These are phyloP conservation scores for Metschnikowia similis DNA, from an alignment of 805 yeast species.

Conservation along the genomic window DNA sequence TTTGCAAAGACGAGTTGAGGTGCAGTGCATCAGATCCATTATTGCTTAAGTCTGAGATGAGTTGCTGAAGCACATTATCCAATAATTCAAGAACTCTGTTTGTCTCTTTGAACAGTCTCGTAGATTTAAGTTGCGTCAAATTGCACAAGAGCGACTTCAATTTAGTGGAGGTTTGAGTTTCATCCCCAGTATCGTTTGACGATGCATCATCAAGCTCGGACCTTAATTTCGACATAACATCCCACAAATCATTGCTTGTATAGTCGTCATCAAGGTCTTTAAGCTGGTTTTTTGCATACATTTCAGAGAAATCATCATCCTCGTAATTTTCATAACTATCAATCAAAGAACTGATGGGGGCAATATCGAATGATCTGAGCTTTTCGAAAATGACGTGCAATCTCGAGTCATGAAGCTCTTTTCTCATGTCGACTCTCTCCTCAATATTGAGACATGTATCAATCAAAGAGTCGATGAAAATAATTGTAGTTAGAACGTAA, in stretches of 20 bases:
- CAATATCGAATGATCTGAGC: slow-evolving; percentile 27
- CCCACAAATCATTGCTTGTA: slow-evolving; percentile 13
- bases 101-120: slow-evolving; percentile 23
- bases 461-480: slow-evolving; percentile 33
- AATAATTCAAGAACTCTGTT: slow-evolving; percentile 24
- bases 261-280: slow-evolving; percentile 6
- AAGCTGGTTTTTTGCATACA: slow-evolving; percentile 10
- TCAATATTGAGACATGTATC: slow-evolving; percentile 25
- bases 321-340: slow-evolving; percentile 36
- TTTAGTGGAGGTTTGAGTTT: slow-evolving; percentile 4
- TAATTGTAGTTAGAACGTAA: slow-evolving; percentile 33
- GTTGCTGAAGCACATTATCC: slow-evolving; percentile 30
- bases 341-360: slow-evolving; percentile 32
- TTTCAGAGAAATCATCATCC: slow-evolving; percentile 35
- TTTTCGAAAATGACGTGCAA: slow-evolving; percentile 34
- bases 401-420: slow-evolving; percentile 35
- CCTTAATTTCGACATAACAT: slow-evolving; percentile 13
- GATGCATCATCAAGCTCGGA: slow-evolving; percentile 4
- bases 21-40: background rate
- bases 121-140: slow-evolving; percentile 23
- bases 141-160: slow-evolving; percentile 26
- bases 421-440: slow-evolving; percentile 27
- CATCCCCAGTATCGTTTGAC: background rate
- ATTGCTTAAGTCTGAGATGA: slow-evolving; percentile 22
- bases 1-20: slow-evolving; percentile 24